Evolutionary conservation across 768 basidiomycete species (phyloP).

Genomic region (Lactarius indigo): DNA sequence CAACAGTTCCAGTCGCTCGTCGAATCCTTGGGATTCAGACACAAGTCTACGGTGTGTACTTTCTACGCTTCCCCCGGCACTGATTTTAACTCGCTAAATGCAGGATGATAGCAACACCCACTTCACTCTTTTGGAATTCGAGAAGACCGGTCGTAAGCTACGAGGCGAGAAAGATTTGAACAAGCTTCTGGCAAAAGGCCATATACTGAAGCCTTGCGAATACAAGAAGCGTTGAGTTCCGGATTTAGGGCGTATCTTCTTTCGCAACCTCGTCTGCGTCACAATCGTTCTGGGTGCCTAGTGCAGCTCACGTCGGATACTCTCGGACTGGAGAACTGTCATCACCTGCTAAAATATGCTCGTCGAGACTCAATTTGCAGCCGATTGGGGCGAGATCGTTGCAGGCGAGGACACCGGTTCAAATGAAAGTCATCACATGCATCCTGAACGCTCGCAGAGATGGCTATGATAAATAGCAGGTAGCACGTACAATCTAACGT

Average conservation of each 20-base stretch:
- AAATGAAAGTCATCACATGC: neutral
- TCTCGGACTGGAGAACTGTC: neutral
- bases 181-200: constrained; percentile 47
- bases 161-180: constrained; percentile 60
- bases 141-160: constrained; percentile 48
- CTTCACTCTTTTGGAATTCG: constrained; percentile 81
- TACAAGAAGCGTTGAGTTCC: constrained; percentile 74
- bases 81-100: constrained; percentile 1
- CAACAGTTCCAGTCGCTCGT: constrained; percentile 66
- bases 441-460: neutral
- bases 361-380: neutral
- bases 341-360: neutral
- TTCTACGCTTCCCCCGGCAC: neutral
- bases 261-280: neutral
- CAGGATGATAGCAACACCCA: constrained; percentile 83
- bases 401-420: neutral
- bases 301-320: neutral
- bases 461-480: neutral
- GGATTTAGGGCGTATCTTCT: neutral
- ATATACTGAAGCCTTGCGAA: constrained; percentile 81
- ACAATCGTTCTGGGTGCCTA: neutral
- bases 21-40: constrained; percentile 65
- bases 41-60: constrained; percentile 57
- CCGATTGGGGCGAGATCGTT: neutral
- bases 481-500: neutral